A percentile compares a stretch with the other conserved stretches of the same genome.
These are phyloP conservation scores for Exophiala lecanii-corni DNA, from an alignment of 2,329 filamentous ascomycete genomes.

Conservation along the genomic window DNA sequence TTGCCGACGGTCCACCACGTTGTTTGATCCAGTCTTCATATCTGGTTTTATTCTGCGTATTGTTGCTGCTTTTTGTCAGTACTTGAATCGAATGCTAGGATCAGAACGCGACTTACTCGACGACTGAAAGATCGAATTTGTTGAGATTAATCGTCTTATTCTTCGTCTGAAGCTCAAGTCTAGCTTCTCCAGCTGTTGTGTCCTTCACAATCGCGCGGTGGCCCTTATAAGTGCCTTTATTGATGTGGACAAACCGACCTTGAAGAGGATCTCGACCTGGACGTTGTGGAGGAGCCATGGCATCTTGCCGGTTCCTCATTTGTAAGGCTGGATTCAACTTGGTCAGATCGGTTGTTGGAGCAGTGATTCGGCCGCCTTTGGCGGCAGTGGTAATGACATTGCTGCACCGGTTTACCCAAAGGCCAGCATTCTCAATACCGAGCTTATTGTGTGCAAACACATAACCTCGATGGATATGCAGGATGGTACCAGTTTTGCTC, in stretches of 20 bases:
- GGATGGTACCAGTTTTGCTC: slow-evolving; percentile 77
- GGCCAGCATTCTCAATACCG: slow-evolving; percentile 78
- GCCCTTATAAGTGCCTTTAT: slow-evolving; percentile 85
- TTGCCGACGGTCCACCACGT: slow-evolving; percentile 21
- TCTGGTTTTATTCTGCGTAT: slow-evolving; percentile 22
- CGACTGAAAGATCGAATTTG: slow-evolving; percentile 76
- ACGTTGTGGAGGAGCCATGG: slow-evolving; percentile 65
- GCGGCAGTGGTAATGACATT: slow-evolving; percentile 90
- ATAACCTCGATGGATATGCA: slow-evolving; percentile 90
- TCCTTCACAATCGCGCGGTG: slow-evolving; percentile 94
- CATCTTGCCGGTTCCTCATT: slow-evolving; percentile 31
- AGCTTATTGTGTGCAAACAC: slow-evolving; percentile 79
- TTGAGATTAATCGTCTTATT: slow-evolving; percentile 83
- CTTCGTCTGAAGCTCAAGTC: slow-evolving; percentile 91
- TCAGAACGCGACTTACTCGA: slow-evolving; percentile 59
- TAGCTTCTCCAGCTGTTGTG: slow-evolving; percentile 76
- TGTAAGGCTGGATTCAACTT: slow-evolving; percentile 84
- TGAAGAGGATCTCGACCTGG: slow-evolving; percentile 77
- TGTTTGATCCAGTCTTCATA: slow-evolving; percentile 23
- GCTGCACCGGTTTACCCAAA: slow-evolving; percentile 80
- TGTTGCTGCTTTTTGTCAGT: slow-evolving; percentile 24
- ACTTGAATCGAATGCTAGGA: slow-evolving; percentile 8
- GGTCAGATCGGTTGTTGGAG: slow-evolving; percentile 69
- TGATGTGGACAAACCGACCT: slow-evolving; percentile 85
- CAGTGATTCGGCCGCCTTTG: slow-evolving; percentile 74